phyloP scores from a whole-genome alignment of 1,284 basidiomycete species.

The Cryptococcus sp. region DNA sequence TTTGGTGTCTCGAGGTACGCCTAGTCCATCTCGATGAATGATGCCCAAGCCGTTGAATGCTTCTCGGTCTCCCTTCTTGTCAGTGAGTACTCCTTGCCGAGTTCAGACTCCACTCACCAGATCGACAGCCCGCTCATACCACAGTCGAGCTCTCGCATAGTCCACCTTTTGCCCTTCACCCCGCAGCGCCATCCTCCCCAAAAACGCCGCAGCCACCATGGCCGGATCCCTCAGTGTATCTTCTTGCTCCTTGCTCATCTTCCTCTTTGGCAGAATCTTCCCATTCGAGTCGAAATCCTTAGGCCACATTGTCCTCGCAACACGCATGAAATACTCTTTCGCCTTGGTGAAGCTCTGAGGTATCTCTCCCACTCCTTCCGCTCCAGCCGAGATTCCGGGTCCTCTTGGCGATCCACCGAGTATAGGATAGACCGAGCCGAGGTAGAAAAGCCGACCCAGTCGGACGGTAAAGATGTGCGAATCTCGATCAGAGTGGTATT shows the following conservation, averaged over 20 bases:
- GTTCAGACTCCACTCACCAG: constrained; percentile 39
- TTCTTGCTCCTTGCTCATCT: constrained; percentile 51
- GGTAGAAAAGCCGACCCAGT: constrained; percentile 88
- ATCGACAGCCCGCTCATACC: constrained; percentile 84
- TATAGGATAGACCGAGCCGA: constrained; percentile 74
- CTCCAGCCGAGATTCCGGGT: constrained; percentile 61
- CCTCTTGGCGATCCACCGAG: constrained; percentile 53
- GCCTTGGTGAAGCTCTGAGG: constrained; percentile 69
- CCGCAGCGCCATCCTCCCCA: constrained; percentile 88
- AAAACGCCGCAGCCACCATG: constrained; percentile 65
- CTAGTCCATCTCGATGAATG: constrained; percentile 84
- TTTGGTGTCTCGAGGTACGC: constrained; percentile 47
- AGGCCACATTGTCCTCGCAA: constrained; percentile 78
- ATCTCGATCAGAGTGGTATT: constrained; percentile 88
- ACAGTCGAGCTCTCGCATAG: constrained; percentile 72
- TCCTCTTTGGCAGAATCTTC: constrained; percentile 54
- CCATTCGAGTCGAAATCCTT: constrained; percentile 50
- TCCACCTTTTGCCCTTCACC: constrained; percentile 87
- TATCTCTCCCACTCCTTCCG: constrained; percentile 77
- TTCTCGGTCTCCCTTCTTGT: constrained; percentile 65
- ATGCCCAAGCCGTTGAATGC: constrained; percentile 85
- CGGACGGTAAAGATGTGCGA: constrained; percentile 79
- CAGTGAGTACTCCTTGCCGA: not conserved
- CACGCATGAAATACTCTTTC: constrained; percentile 69
- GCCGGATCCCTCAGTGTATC: constrained; percentile 62